Percentiles rank a stretch among this genome's conserved stretches.
These are phyloP conservation scores for Singerocomus inundabilis DNA, from an alignment of 1,284 basidiomycete species.

Conservation along the genomic window DNA sequence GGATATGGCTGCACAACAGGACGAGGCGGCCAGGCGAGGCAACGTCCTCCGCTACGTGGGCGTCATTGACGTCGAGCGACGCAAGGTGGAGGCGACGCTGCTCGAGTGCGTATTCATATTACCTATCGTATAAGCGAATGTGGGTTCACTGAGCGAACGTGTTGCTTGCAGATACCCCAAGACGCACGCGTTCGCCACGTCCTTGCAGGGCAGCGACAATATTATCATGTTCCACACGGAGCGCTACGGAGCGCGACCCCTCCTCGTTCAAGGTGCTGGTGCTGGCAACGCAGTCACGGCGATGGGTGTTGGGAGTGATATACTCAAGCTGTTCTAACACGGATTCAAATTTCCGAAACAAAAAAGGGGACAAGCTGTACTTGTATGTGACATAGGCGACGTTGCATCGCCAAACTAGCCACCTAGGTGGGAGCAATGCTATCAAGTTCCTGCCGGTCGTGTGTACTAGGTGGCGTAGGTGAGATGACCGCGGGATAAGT, in stretches of 20 bases:
- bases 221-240: slow-evolving; percentile 97
- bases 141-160: slow-evolving; percentile 4
- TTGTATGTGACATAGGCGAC: not conserved
- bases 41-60: slow-evolving; percentile 93
- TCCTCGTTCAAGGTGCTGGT: slow-evolving; percentile 94
- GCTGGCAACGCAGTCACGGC: slow-evolving; percentile 97
- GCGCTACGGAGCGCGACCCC: slow-evolving; percentile 78
- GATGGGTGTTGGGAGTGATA: slow-evolving; percentile 91
- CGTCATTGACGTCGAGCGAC: slow-evolving; percentile 74
- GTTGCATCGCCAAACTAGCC: not conserved
- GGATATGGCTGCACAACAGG: slow-evolving; percentile 74
- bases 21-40: slow-evolving; percentile 74
- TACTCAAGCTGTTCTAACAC: slow-evolving; percentile 55
- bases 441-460: slow-evolving; percentile 8
- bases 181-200: slow-evolving; percentile 92
- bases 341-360: not conserved
- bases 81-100: slow-evolving; percentile 69
- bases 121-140: not conserved
- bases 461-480: slow-evolving; percentile 5
- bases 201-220: slow-evolving; percentile 94
- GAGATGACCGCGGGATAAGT: not conserved
- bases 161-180: slow-evolving; percentile 67
- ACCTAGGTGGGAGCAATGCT: not conserved
- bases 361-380: slow-evolving; percentile 11
- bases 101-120: slow-evolving; percentile 59